Evolutionary conservation across 2,329 filamentous ascomycete species (phyloP).

Genomic region (Stachybotrys echinatus): DNA sequence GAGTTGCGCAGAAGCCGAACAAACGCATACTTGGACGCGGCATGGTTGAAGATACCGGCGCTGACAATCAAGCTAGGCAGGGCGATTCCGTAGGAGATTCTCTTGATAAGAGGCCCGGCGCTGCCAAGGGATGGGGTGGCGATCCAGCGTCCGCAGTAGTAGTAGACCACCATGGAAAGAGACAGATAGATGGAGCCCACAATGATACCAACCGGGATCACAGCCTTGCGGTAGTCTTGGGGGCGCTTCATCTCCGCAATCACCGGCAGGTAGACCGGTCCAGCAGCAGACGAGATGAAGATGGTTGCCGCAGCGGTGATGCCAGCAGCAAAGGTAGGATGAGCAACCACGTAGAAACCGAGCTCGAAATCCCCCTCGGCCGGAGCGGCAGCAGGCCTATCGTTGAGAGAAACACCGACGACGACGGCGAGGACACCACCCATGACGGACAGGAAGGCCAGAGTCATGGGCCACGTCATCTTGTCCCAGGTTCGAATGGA

Average conservation of each 20-base stretch:
- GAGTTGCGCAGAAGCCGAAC: constrained; percentile 31
- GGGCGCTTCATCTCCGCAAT: constrained; percentile 46
- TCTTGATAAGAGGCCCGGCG: background rate
- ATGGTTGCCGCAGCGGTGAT: constrained; percentile 49
- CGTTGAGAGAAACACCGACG: constrained; percentile 36
- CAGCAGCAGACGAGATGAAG: constrained; percentile 46
- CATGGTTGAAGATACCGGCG: constrained; percentile 28
- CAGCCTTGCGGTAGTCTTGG: constrained; percentile 17
- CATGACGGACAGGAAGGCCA: constrained; percentile 47
- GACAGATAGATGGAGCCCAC: constrained; percentile 20
- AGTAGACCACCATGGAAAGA: constrained; percentile 22
- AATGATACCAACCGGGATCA: constrained; percentile 14
- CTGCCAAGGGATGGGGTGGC: constrained; percentile 21
- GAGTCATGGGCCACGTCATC: constrained; percentile 44
- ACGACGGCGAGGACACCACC: constrained; percentile 52
- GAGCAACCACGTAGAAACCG: constrained; percentile 43
- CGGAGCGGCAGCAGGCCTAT: constrained; percentile 51
- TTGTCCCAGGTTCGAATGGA: constrained; percentile 40
- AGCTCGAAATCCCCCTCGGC: constrained; percentile 48
- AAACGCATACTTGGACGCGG: constrained; percentile 34
- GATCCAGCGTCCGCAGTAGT: constrained; percentile 20
- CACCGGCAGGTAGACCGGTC: constrained; percentile 27
- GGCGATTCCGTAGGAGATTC: background rate
- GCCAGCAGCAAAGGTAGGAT: constrained; percentile 48
- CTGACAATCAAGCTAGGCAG: constrained; percentile 20